Evolutionary conservation across 148 eudicot species (phyloP).

Genomic region (Polygonum maritimum): DNA sequence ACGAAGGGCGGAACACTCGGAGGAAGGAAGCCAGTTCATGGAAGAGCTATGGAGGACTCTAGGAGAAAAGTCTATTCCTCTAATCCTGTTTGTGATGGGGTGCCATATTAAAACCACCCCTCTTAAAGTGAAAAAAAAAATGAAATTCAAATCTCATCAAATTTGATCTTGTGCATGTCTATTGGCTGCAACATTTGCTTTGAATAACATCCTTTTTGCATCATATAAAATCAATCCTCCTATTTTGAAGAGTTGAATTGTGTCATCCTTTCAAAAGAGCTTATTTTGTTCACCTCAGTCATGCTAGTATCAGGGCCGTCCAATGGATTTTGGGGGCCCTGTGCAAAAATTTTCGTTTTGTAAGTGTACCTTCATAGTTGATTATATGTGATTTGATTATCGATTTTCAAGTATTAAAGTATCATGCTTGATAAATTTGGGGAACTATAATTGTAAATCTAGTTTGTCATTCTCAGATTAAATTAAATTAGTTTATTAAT

Average conservation of each 20-base stretch:
- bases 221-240: neutral
- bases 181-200: neutral
- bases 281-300: neutral
- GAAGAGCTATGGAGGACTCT: slow-evolving; percentile 67
- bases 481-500: too few species aligned
- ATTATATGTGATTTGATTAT: too few species aligned
- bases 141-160: neutral
- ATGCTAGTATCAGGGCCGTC: neutral
- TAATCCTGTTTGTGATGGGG: slow-evolving; percentile 55
- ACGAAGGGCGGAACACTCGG: too few species aligned
- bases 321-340: too few species aligned
- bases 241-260: neutral
- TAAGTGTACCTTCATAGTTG: too few species aligned
- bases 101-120: too few species aligned
- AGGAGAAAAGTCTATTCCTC: slow-evolving; percentile 50
- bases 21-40: slow-evolving; percentile 22
- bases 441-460: too few species aligned
- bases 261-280: neutral
- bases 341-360: too few species aligned
- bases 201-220: neutral
- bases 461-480: too few species aligned
- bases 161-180: neutral
- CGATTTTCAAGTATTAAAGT: too few species aligned
- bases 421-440: too few species aligned
- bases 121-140: neutral